These are phyloP conservation scores for Pulveroboletus sp. DNA, from an alignment of 768 basidiomycete genomes.

Conservation along the genomic window DNA sequence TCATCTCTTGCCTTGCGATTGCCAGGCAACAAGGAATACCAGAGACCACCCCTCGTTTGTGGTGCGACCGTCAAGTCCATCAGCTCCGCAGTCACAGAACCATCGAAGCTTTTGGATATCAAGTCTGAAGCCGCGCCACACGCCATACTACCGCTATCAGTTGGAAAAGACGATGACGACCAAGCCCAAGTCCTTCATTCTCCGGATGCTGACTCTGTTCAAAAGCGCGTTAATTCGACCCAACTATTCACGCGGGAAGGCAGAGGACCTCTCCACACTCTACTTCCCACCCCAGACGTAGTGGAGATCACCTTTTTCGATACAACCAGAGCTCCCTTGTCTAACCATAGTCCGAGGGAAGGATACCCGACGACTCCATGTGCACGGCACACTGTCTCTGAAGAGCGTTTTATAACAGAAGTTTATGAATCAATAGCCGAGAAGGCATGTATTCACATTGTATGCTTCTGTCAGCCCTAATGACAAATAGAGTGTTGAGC, in stretches of 20 bases:
- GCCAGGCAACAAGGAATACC: background rate
- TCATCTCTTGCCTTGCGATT: background rate
- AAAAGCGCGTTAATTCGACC: background rate
- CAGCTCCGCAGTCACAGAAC: background rate
- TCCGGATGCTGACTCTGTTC: background rate
- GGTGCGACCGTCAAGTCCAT: background rate
- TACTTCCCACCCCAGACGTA: constrained; percentile 14
- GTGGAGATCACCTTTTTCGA: constrained; percentile 18
- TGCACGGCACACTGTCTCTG: background rate
- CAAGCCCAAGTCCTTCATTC: background rate
- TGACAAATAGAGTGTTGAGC: background rate
- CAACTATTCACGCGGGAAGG: background rate
- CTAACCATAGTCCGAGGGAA: background rate
- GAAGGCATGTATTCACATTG: background rate
- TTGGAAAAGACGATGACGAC: background rate
- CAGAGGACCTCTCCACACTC: constrained; percentile 1
- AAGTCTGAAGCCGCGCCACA: background rate
- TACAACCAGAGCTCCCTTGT: background rate
- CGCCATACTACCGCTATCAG: background rate
- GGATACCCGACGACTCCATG: background rate
- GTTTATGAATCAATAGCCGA: background rate
- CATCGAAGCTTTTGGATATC: background rate
- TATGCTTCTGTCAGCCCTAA: background rate
- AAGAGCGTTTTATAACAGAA: background rate
- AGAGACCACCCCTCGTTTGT: background rate